Conservation (phyloP, 345 rosid species). For the Mercurialis annua region DNA sequence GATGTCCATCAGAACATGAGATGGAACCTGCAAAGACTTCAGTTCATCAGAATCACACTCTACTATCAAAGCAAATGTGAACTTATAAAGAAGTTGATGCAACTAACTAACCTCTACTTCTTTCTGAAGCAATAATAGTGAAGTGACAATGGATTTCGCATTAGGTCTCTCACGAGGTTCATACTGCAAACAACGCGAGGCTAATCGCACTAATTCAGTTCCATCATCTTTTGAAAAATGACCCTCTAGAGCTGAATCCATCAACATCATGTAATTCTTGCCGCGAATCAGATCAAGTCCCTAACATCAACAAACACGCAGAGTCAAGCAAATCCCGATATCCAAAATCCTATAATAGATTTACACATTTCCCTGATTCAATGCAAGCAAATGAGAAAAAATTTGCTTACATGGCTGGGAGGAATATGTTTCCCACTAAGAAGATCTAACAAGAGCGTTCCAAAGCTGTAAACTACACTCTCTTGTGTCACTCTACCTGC, state of each 20-base stretch:
- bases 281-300: slow-evolving; percentile 93
- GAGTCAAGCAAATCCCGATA: background rate
- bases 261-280: slow-evolving; percentile 84
- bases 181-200: slow-evolving; percentile 85
- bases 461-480: slow-evolving; percentile 96
- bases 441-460: slow-evolving; percentile 91
- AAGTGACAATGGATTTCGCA: slow-evolving; percentile 69
- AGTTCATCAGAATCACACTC: background rate
- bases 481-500: slow-evolving; percentile 90
- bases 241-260: slow-evolving; percentile 96
- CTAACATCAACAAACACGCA: slow-evolving; percentile 32
- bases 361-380: no score
- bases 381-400: background rate
- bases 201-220: slow-evolving; percentile 76
- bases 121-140: slow-evolving; percentile 76
- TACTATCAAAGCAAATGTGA: background rate
- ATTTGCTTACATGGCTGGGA: slow-evolving; percentile 76
- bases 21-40: slow-evolving; percentile 51
- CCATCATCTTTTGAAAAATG: slow-evolving; percentile 94
- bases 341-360: background rate
- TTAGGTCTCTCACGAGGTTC: slow-evolving; percentile 96
- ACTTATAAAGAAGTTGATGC: background rate
- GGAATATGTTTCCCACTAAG: slow-evolving; percentile 98
- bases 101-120: slow-evolving; percentile 55
- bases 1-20: slow-evolving; percentile 62